Conservation (phyloP, 805 yeast genomes). For the Lachancea lanzarotensis region DNA sequence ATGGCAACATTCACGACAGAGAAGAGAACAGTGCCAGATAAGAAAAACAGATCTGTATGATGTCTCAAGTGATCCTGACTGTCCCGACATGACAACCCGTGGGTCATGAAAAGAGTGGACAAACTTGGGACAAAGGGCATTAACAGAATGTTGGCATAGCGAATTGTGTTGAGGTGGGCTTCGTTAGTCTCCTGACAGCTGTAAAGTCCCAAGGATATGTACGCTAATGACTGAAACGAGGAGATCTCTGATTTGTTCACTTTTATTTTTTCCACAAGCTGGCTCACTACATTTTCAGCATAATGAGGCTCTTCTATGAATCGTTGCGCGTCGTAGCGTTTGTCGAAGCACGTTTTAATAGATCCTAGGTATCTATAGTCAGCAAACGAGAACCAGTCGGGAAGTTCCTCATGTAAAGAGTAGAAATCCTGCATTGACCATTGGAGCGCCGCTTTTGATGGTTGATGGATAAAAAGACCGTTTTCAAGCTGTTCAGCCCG, state of each 20-base stretch:
- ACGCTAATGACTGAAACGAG: constrained; percentile 18
- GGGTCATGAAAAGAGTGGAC: constrained; percentile 15
- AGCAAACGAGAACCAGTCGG: constrained; percentile 40
- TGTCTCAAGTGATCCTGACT: constrained; percentile 14
- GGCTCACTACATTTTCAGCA: constrained; percentile 10
- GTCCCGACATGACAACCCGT: constrained; percentile 25
- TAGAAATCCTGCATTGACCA: constrained; percentile 38
- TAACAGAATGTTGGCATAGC: constrained; percentile 20
- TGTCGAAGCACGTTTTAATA: constrained; percentile 14
- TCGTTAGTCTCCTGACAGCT: constrained; percentile 8
- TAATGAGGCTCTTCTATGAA: constrained; percentile 17
- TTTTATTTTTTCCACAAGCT: constrained; percentile 1
- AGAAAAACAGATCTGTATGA: constrained; percentile 20
- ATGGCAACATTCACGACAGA: constrained; percentile 19
- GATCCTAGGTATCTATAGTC: constrained; percentile 23
- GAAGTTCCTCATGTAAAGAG: constrained; percentile 36
- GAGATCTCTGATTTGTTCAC: background rate
- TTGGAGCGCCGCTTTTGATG: constrained; percentile 38
- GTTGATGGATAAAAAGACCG: constrained; percentile 20
- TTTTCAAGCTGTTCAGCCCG: constrained; percentile 32
- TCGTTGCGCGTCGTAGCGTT: constrained; percentile 7
- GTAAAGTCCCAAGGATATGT: constrained; percentile 26
- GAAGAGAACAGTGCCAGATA: constrained; percentile 24
- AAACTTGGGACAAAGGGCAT: constrained; percentile 12
- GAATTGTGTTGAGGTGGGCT: constrained; percentile 17